Base-by-base conservation (phyloP, 2,329 filamentous ascomycete genomes). In the Xylariaceae sp. region DNA sequence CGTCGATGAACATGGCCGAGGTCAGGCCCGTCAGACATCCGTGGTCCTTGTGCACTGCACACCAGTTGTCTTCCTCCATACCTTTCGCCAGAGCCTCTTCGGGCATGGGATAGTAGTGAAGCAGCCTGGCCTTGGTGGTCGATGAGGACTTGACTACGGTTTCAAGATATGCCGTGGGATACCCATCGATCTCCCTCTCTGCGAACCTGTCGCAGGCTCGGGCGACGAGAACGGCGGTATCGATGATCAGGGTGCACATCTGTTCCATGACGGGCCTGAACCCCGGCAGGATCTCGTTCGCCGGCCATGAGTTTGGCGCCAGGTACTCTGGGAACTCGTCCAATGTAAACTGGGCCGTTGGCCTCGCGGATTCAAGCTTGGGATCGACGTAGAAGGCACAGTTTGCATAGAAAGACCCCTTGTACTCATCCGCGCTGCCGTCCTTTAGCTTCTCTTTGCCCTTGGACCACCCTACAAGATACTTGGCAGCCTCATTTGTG, bases 1-100 rank as follows among this genome's bases (percentile, higher is more conserved):
- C 93, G 70, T 97, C 91, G 63, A 97, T 82, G 73, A 96, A 97
- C 92, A 97, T 96, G 66, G 93, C 92, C 2, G 89, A 93, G 0
- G 94, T 99, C 39, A 99, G 80, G 11, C 92, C 93, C 0, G 94
- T 99, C 37, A 99, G 81, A 72, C 93, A 97, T 49, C 94, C 92
- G 69, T 97, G 92, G 73, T 97, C 93, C 58, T 94, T 79, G 72
- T 94, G 89, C 1, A 88, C 91, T 2, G 92, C 90, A 73, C 93
- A 99, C 94, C 94, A 99, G 75, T 95, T 90, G 73, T 97, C 92
- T 62, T 91, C 87, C 56, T 78, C 78, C 64, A 74, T 64, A 62
- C 74, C 69, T 13, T 73, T 70, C 13, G 69, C 67, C 11, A 74
- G 66, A 17, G 70, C 67, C 13, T 70, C 68, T 8, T 73, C 71